Evolutionary conservation across 371 early-diverging fungal species (phyloP).

Genomic region (Mucor irregularis): DNA sequence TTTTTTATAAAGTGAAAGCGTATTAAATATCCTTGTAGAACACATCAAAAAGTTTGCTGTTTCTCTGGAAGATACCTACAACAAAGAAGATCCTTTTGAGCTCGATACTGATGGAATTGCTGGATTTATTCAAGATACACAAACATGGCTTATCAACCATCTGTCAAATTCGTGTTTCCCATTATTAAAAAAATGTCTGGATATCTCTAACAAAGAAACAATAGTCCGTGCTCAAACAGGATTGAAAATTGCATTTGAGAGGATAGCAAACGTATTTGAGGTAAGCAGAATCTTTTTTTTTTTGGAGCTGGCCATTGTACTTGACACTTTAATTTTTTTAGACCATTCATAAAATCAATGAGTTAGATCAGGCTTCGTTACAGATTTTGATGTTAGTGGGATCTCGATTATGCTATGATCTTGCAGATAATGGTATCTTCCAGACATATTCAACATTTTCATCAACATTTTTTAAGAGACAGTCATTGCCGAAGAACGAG

Average conservation of each 20-base stretch:
- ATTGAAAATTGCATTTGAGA: conserved; percentile 38
- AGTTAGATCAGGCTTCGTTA: conserved; percentile 1
- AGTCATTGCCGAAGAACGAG: neutral
- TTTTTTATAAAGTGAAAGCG: neutral
- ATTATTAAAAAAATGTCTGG: conserved; percentile 38
- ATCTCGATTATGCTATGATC: conserved; percentile 54
- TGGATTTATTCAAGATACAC: conserved; percentile 39
- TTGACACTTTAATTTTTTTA: too few relatives aligned
- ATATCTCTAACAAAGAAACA: conserved; percentile 23
- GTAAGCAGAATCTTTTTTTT: conserved; percentile 21
- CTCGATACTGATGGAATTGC: conserved; percentile 18
- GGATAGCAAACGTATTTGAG: conserved; percentile 34
- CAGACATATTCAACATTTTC: conserved; percentile 45
- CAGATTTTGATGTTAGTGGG: conserved; percentile 28
- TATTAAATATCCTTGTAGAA: neutral
- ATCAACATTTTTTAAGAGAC: conserved; percentile 22
- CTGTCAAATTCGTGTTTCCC: conserved; percentile 34
- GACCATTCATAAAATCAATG: conserved; percentile 1
- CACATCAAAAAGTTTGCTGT: conserved; percentile 14
- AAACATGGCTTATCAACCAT: conserved; percentile 42
- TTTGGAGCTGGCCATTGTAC: too few relatives aligned
- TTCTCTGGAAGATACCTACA: neutral
- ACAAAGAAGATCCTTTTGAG: neutral
- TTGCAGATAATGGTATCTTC: conserved; percentile 42
- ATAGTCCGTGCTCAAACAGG: conserved; percentile 20